Evolutionary conservation across 495 filamentous ascomycete genomes (phyloP).

Genomic region (Neurospora sp.): DNA sequence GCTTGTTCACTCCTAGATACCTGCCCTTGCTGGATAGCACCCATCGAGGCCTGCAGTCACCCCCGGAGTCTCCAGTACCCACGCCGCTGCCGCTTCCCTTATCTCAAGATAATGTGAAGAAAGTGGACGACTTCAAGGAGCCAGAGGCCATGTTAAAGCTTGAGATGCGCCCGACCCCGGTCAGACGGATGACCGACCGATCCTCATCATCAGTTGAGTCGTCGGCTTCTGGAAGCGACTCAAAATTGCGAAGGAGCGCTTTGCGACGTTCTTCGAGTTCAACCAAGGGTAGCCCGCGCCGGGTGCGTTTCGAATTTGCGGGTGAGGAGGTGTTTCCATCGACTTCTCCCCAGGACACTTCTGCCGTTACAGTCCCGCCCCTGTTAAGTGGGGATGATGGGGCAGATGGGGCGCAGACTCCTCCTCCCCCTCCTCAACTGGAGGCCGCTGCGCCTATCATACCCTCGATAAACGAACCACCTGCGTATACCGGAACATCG

Average conservation of each 20-base stretch:
- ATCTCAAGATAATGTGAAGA: constrained; percentile 13
- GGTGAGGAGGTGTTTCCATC: constrained; percentile 44
- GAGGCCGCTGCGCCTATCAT: constrained; percentile 13
- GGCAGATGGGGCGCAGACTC: constrained; percentile 8
- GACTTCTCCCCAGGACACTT: constrained; percentile 27
- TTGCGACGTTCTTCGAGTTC: constrained; percentile 38
- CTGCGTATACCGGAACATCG: constrained; percentile 12
- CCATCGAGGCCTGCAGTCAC: constrained; percentile 20
- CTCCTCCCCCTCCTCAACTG: constrained; percentile 1
- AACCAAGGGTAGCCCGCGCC: constrained; percentile 37
- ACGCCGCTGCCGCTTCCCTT: constrained; percentile 6
- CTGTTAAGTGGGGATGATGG: not conserved
- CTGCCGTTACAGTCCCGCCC: not conserved
- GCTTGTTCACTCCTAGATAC: constrained; percentile 50
- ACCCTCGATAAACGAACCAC: constrained; percentile 13
- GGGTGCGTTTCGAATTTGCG: constrained; percentile 44
- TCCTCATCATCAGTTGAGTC: constrained; percentile 34
- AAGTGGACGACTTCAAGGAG: constrained; percentile 21
- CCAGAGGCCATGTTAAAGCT: not conserved
- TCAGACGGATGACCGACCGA: constrained; percentile 22
- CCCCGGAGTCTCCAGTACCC: constrained; percentile 14
- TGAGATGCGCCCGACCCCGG: constrained; percentile 6
- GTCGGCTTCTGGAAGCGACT: constrained; percentile 24
- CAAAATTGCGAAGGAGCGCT: constrained; percentile 34
- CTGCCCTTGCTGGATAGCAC: constrained; percentile 45